These are phyloP conservation scores for Pseudocercospora musae DNA, from an alignment of 2,329 filamentous ascomycete genomes.

Conservation along the genomic window DNA sequence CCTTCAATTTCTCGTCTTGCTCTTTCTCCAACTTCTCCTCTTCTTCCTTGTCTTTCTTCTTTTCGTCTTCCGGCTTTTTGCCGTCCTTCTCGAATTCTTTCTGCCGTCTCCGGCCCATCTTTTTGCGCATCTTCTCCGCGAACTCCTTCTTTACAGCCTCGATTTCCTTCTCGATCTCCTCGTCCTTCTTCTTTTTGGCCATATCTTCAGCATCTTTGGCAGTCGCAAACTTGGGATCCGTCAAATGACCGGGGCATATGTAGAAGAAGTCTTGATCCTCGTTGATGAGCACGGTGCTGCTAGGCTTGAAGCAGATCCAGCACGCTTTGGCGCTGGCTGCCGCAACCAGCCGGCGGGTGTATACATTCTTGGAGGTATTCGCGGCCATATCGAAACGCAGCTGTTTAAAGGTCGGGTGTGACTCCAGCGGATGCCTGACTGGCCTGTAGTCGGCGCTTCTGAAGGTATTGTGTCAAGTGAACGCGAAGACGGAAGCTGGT, in stretches of 20 bases:
- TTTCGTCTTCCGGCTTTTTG: conserved; percentile 69
- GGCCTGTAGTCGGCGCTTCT: background rate
- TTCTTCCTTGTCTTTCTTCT: conserved; percentile 66
- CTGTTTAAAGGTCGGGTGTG: background rate
- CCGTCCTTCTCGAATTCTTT: conserved; percentile 32
- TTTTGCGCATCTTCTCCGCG: conserved; percentile 47
- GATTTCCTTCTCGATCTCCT: conserved; percentile 49
- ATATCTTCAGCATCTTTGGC: conserved; percentile 64
- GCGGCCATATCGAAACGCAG: conserved; percentile 11
- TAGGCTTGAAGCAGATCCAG: conserved; percentile 87
- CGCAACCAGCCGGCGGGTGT: conserved; percentile 81
- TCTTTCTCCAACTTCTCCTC: conserved; percentile 42
- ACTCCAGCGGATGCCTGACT: background rate
- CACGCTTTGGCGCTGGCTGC: conserved; percentile 80
- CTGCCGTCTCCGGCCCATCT: conserved; percentile 40
- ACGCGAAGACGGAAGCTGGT: background rate
- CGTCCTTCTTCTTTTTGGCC: conserved; percentile 53
- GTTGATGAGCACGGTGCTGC: conserved; percentile 81
- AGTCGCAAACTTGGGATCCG: conserved; percentile 75
- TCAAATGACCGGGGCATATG: conserved; percentile 77
- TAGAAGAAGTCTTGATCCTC: conserved; percentile 91
- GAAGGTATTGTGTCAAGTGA: background rate
- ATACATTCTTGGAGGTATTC: conserved; percentile 64
- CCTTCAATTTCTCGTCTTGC: conserved; percentile 43
- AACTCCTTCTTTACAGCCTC: conserved; percentile 50